Conservation (phyloP, 1,139 yeast species). For the Spencermartinsiella ligniputridi region DNA sequence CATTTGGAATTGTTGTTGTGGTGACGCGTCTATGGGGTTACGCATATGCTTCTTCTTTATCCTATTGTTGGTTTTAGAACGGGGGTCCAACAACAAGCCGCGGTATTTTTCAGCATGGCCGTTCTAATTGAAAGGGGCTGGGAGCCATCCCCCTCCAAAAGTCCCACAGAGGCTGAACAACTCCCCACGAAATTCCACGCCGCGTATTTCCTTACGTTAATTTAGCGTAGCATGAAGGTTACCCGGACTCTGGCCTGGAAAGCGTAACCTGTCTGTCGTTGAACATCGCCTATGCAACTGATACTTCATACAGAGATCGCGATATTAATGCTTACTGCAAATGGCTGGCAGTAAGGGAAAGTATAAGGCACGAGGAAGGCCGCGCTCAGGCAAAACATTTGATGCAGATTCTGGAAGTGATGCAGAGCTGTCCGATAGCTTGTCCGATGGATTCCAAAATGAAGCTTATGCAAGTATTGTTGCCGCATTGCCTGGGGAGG, state of each 20-base stretch:
- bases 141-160: background rate
- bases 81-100: slow-evolving; percentile 1
- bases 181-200: too few relatives aligned
- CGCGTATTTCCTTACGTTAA: too few relatives aligned
- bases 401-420: background rate
- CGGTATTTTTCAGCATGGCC: background rate
- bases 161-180: too few relatives aligned
- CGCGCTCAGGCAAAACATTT: background rate
- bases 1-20: background rate
- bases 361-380: background rate
- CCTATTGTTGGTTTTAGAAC: background rate
- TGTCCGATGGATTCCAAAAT: slow-evolving; percentile 6
- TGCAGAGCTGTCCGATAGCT: slow-evolving; percentile 1
- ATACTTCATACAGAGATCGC: too few relatives aligned
- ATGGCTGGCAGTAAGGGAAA: background rate
- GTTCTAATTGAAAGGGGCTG: background rate
- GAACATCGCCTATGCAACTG: too few relatives aligned
- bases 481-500: background rate
- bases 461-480: background rate
- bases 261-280: too few relatives aligned
- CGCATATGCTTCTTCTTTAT: slow-evolving; percentile 1
- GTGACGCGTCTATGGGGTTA: background rate
- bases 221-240: too few relatives aligned
- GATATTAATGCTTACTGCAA: background rate
- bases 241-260: too few relatives aligned